Evolutionary conservation across 495 filamentous ascomycete genomes (phyloP).

Genomic region (Usnea hakonensis): DNA sequence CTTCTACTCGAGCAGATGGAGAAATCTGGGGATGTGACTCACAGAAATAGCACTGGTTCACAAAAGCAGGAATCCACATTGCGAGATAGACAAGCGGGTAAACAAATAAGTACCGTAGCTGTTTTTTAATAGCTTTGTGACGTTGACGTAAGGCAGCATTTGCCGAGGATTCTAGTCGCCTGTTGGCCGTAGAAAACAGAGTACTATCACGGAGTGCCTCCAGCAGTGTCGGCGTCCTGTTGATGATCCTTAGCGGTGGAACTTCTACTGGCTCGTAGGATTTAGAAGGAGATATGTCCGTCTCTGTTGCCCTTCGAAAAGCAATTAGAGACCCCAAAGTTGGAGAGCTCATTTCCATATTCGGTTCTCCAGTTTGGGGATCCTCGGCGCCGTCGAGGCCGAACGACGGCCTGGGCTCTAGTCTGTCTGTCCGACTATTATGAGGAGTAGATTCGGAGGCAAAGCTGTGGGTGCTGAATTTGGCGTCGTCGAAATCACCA

Average conservation of each 20-base stretch:
- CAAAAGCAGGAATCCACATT: conserved; percentile 66
- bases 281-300: not conserved
- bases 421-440: not conserved
- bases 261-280: not conserved
- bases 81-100: conserved; percentile 65
- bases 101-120: conserved; percentile 60
- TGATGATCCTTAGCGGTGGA: not conserved
- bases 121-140: conserved; percentile 49
- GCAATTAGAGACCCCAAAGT: not conserved
- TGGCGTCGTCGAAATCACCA: conserved; percentile 26
- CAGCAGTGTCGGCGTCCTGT: conserved; percentile 1
- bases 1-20: not conserved
- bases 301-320: not conserved
- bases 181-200: not conserved
- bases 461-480: conserved; percentile 9
- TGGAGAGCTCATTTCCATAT: not conserved
- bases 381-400: not conserved
- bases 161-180: not conserved
- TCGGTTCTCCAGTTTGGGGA: not conserved
- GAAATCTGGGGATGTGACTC: not conserved
- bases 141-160: conserved; percentile 19
- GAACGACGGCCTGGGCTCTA: not conserved
- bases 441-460: not conserved
- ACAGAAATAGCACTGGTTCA: conserved; percentile 51
- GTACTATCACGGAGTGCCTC: conserved; percentile 7